A percentile compares a stretch with the other conserved stretches of the same genome.
phyloP scores from a whole-genome alignment of 352 stramenopile genomes.

The Aphanomyces invadans region DNA sequence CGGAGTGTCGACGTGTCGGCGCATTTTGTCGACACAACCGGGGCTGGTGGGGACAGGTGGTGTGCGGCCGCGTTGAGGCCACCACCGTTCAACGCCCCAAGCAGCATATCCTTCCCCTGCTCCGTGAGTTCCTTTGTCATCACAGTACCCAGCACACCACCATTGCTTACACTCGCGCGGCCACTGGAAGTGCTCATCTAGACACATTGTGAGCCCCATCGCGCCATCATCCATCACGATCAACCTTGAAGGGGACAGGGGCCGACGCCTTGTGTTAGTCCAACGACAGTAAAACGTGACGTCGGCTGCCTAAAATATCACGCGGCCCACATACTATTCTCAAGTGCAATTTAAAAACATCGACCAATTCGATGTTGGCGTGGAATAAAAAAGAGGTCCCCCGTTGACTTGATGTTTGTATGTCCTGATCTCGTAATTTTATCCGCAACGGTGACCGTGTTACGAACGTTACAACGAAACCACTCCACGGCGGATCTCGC shows the following conservation, averaged over 20 bases:
- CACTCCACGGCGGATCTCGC: not conserved
- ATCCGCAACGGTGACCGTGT: not conserved
- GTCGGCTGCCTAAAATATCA: too few relatives aligned
- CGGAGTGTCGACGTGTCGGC: not conserved
- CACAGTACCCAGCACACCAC: not conserved
- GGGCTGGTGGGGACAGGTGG: not conserved
- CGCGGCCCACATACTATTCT: too few relatives aligned
- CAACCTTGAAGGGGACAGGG: not conserved
- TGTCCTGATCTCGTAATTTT: not conserved
- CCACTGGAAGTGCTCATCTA: not conserved
- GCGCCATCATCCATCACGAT: not conserved
- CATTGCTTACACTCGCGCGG: not conserved
- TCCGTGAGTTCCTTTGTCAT: conserved; percentile 15
- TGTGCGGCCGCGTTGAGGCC: not conserved
- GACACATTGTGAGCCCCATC: not conserved
- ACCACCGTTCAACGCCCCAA: not conserved
- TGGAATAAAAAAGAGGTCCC: too few relatives aligned
- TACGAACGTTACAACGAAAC: not conserved
- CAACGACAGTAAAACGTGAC: not conserved
- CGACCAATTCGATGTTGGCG: too few relatives aligned
- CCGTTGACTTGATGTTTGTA: not conserved
- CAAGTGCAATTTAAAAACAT: too few relatives aligned
- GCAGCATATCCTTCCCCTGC: conserved; percentile 7
- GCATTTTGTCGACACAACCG: not conserved
- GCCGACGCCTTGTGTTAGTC: not conserved